phyloP scores from a whole-genome alignment of 2,329 filamentous ascomycete species.

The Aspergillus carbonarius region DNA sequence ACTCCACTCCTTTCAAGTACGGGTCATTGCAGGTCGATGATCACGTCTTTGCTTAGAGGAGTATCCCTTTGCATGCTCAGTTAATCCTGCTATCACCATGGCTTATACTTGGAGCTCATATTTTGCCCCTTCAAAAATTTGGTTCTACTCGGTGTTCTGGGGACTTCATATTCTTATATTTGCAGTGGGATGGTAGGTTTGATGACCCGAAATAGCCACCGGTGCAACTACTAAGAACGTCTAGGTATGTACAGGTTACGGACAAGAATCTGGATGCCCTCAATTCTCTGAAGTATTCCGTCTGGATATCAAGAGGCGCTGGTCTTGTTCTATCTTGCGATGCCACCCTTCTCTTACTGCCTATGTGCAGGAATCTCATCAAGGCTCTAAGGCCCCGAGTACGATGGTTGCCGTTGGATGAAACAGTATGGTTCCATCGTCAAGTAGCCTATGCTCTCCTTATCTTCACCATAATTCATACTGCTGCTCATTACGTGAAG shows the following conservation, averaged over 20 bases:
- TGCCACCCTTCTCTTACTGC: constrained; percentile 81
- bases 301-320: constrained; percentile 94
- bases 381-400: constrained; percentile 82
- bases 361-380: constrained; percentile 90
- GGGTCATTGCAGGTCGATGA: constrained; percentile 31
- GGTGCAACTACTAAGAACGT: constrained; percentile 25
- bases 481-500: constrained; percentile 88
- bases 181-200: constrained; percentile 74
- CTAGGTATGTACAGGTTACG: constrained; percentile 73
- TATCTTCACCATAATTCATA: constrained; percentile 77
- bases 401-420: constrained; percentile 86
- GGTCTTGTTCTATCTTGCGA: constrained; percentile 83
- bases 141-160: constrained; percentile 83
- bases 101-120: constrained; percentile 49
- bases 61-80: constrained; percentile 5
- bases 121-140: constrained; percentile 67
- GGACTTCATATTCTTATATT: constrained; percentile 76
- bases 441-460: constrained; percentile 90
- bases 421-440: constrained; percentile 94
- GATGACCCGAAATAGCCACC: neutral
- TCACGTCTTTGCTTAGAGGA: neutral
- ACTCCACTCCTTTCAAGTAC: constrained; percentile 12
- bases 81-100: constrained; percentile 47
- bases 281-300: constrained; percentile 80
- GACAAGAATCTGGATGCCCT: constrained; percentile 71